Evolutionary conservation across 192 early-diverging fungal genomes (phyloP).

Genomic region (Entophlyctis luteolus): DNA sequence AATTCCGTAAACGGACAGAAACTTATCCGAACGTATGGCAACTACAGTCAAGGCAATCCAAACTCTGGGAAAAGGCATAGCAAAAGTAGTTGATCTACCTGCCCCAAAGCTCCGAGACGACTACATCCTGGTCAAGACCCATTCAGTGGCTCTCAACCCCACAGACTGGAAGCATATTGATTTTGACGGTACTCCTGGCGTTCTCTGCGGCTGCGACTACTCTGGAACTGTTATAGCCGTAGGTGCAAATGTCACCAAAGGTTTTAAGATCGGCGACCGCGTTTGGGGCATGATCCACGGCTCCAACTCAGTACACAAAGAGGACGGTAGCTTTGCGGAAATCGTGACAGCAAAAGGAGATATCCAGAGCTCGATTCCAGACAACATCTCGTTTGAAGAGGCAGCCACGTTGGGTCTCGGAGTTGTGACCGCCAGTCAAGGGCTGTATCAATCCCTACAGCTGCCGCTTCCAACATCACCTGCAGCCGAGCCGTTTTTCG

Average conservation of each 20-base stretch:
- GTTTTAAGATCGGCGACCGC: constrained; percentile 6
- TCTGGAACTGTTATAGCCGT: constrained; percentile 28
- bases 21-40: too few species aligned
- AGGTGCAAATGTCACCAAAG: constrained; percentile 12
- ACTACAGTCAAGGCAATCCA: background rate
- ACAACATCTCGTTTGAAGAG: constrained; percentile 2
- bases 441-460: constrained; percentile 21
- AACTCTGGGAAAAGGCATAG: background rate
- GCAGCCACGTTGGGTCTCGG: constrained; percentile 1
- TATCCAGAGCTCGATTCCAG: background rate
- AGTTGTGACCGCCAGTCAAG: constrained; percentile 2
- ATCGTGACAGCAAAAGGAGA: constrained; percentile 4
- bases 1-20: too few species aligned
- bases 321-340: constrained; percentile 7
- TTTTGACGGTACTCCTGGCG: constrained; percentile 14
- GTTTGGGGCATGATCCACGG: constrained; percentile 3
- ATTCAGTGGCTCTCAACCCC: constrained; percentile 29
- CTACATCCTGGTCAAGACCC: constrained; percentile 29
- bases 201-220: constrained; percentile 26
- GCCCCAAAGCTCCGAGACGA: constrained; percentile 10
- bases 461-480: constrained; percentile 13
- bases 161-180: constrained; percentile 44
- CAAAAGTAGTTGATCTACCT: constrained; percentile 8
- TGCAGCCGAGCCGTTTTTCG: background rate
- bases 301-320: background rate